Conservation (phyloP, 441 rosid genomes). For the Kokia cookei region DNA sequence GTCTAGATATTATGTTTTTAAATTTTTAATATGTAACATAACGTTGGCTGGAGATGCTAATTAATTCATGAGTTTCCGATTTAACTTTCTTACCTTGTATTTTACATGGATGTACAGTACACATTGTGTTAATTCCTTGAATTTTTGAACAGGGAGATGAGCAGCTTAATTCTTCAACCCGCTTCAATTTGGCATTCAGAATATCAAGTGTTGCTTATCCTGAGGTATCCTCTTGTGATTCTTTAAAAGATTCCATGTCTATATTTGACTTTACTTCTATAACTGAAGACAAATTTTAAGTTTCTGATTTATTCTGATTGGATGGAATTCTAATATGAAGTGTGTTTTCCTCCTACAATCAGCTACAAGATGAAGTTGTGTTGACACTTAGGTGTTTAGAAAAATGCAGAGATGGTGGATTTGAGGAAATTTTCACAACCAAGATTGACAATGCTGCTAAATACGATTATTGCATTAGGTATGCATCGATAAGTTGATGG, state of each 20-base stretch:
- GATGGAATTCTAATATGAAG: background rate
- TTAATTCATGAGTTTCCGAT: background rate
- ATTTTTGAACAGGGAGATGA: constrained; percentile 46
- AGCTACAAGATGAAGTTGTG: constrained; percentile 84
- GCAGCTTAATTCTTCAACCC: constrained; percentile 38
- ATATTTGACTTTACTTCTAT: background rate
- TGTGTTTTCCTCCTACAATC: constrained; percentile 13
- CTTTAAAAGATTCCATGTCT: background rate
- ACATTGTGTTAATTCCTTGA: constrained; percentile 12
- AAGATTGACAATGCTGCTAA: constrained; percentile 76
- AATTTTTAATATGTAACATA: background rate
- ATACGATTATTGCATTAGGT: constrained; percentile 82
- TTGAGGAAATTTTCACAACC: constrained; percentile 60
- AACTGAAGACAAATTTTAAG: background rate
- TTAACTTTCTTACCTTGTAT: background rate
- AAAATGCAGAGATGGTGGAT: constrained; percentile 71
- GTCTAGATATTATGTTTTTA: background rate
- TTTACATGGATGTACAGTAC: background rate
- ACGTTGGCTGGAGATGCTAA: background rate
- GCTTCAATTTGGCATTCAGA: constrained; percentile 64
- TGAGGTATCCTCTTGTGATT: constrained; percentile 43
- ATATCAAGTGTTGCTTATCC: constrained; percentile 52
- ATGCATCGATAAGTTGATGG: background rate
- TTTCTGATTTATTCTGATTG: background rate
- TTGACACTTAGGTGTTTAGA: constrained; percentile 60